These are phyloP conservation scores for Suhomyces bokatorum DNA, from an alignment of 1,139 yeast species.

Conservation along the genomic window DNA sequence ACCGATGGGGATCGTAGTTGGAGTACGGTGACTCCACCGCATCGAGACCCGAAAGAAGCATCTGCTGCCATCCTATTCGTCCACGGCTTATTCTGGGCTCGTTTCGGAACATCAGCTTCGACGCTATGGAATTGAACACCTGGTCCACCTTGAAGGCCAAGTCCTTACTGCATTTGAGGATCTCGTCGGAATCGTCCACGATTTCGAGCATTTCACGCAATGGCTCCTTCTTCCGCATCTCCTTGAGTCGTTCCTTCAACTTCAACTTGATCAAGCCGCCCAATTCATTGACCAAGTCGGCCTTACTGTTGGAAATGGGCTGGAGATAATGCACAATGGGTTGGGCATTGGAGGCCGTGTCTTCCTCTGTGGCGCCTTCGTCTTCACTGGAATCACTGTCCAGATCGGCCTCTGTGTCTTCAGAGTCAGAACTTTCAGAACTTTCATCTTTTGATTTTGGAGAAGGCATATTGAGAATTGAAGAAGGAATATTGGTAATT, in stretches of 20 bases:
- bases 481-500: too few species aligned
- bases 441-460: too few species aligned
- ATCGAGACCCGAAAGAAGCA: conserved; percentile 25
- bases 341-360: too few species aligned
- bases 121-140: conserved; percentile 12
- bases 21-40: conserved; percentile 18
- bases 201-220: conserved; percentile 6
- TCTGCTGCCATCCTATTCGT: conserved; percentile 30
- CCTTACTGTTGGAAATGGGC: conserved; percentile 28
- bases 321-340: neutral
- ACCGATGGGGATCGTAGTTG: conserved; percentile 14
- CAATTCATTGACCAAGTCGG: conserved; percentile 40
- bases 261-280: conserved; percentile 38
- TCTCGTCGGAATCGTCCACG: conserved; percentile 24
- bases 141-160: conserved; percentile 26
- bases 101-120: conserved; percentile 2
- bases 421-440: neutral
- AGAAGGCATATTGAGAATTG: too few species aligned
- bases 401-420: neutral
- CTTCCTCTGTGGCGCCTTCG: neutral
- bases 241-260: conserved; percentile 19
- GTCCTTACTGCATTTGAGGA: conserved; percentile 21
- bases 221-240: conserved; percentile 5
- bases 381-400: neutral
- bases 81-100: conserved; percentile 12